Evolutionary conservation across 257 asterid species (phyloP).

Genomic region (Fraxinus excelsior): DNA sequence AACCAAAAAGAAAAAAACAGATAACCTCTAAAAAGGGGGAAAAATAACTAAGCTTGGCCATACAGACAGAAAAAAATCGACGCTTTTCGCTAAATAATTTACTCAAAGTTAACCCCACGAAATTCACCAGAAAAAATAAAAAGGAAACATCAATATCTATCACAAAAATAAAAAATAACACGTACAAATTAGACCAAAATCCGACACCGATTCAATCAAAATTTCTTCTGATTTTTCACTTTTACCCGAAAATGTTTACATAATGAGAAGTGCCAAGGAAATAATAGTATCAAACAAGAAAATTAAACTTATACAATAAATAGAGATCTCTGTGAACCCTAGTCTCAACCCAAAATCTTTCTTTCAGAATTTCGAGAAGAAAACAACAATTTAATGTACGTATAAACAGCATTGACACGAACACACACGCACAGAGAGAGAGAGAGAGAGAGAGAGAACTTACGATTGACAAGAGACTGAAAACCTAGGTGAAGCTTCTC

Average conservation of each 20-base stretch:
- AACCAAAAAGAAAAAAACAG: not conserved
- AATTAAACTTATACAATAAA: constrained; percentile 2
- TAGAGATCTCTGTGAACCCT: not conserved
- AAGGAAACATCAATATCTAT: not conserved
- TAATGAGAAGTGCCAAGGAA: not conserved
- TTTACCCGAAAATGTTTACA: not conserved
- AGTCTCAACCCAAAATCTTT: not conserved
- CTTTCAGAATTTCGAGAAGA: not conserved
- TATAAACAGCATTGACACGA: not conserved
- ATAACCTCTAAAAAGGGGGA: too few species aligned
- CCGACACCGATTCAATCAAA: not conserved
- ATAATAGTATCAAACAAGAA: not conserved
- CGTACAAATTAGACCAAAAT: not conserved
- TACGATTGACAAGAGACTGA: not conserved
- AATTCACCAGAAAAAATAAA: not conserved
- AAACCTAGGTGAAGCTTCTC: not conserved
- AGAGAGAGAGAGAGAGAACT: not conserved
- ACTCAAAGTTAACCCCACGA: not conserved
- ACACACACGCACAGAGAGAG: not conserved
- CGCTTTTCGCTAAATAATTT: not conserved
- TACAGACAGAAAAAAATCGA: too few species aligned
- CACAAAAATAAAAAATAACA: not conserved
- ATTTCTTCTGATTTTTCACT: not conserved
- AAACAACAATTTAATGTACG: not conserved
- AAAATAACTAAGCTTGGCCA: too few species aligned